A percentile compares a stretch with the other conserved stretches of the same genome.
Evolutionary conservation across 108 stramenopile genomes (phyloP).

Genomic region (Cylindrotheca closterium): DNA sequence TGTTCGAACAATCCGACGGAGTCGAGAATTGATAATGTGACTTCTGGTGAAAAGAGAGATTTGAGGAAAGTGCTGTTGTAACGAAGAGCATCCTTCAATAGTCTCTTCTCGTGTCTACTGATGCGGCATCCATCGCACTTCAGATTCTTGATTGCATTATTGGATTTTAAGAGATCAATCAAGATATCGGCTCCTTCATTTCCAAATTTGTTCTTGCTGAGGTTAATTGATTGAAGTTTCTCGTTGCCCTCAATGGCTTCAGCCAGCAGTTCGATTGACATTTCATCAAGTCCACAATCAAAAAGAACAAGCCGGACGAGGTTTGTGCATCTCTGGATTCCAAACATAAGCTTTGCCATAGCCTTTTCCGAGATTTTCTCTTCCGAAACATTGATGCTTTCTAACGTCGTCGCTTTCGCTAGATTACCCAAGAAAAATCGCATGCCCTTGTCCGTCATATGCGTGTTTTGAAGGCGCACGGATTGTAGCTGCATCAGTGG

Average conservation of each 20-base stretch:
- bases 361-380: background rate
- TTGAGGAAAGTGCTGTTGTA: constrained; percentile 25
- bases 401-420: background rate
- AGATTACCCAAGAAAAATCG: background rate
- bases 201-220: constrained; percentile 13
- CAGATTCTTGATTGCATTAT: constrained; percentile 9
- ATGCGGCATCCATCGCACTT: constrained; percentile 6
- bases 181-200: constrained; percentile 10
- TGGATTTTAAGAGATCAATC: background rate
- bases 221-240: constrained; percentile 4
- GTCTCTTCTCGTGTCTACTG: background rate
- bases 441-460: background rate
- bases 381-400: background rate
- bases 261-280: constrained; percentile 4
- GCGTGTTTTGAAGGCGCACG: background rate
- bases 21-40: constrained; percentile 17
- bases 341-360: background rate
- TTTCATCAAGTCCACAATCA: constrained; percentile 11
- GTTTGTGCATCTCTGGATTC: background rate
- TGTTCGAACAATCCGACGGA: constrained; percentile 15
- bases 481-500: background rate
- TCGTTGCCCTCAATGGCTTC: constrained; percentile 2
- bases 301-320: background rate
- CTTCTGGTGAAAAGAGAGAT: constrained; percentile 12
- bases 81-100: constrained; percentile 7